Conservation (phyloP, 2,329 filamentous ascomycete species). For the Aspergillus novoparasiticus region DNA sequence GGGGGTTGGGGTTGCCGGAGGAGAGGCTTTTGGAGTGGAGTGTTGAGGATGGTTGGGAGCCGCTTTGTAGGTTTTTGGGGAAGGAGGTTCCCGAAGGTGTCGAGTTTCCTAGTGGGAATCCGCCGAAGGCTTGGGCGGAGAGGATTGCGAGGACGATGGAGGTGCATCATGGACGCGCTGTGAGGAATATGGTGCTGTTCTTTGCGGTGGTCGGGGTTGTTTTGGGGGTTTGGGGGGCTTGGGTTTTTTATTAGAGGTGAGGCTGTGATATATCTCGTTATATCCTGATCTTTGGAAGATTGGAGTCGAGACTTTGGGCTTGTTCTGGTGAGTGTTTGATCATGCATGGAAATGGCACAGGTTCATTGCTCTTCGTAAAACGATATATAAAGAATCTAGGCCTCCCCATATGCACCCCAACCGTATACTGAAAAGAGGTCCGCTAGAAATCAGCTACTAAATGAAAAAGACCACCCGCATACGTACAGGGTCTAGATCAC, state of each 20-base stretch:
- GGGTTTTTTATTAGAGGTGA: not conserved
- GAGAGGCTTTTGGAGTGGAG: conserved; percentile 28
- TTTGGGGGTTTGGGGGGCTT: not conserved
- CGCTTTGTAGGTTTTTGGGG: conserved; percentile 19
- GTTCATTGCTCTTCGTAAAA: not conserved
- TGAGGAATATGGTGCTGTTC: conserved; percentile 21
- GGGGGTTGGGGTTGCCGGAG: conserved; percentile 21
- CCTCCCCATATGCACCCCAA: not conserved
- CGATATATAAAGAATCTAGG: not conserved
- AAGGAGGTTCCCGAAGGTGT: conserved; percentile 5
- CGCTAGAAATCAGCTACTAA: not conserved
- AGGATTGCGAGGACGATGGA: conserved; percentile 19
- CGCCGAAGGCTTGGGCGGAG: conserved; percentile 20
- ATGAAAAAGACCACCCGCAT: not conserved
- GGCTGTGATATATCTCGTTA: not conserved
- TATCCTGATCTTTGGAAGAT: too few species aligned
- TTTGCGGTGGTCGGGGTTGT: not conserved
- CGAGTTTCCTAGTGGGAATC: conserved; percentile 14
- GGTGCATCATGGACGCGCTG: conserved; percentile 15
- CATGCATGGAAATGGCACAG: not conserved
- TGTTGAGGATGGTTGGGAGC: conserved; percentile 33
- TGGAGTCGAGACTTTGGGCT: not conserved
- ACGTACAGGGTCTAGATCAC: not conserved
- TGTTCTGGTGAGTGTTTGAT: not conserved
- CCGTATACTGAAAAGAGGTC: not conserved